Evolutionary conservation across 805 yeast species (phyloP), one percentile per base, ranked within the genome.

Genomic region (Candida loeiensis): DNA sequence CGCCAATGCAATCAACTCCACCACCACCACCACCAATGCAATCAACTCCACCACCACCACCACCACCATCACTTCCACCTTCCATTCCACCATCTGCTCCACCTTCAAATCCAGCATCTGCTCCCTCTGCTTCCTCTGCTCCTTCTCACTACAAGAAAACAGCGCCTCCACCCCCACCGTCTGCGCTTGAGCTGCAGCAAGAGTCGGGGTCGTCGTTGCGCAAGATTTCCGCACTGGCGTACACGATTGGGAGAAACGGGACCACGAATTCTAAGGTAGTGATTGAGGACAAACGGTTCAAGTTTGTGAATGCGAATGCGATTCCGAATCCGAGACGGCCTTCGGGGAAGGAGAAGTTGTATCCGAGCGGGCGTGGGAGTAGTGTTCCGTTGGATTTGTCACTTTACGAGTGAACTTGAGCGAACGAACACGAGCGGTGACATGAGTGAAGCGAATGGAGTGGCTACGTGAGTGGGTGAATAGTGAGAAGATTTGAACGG

Each of bases 311-410:
- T 56, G 72, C 75, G 13, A 61, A 65, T 31, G 83, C 87, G 17
- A 67, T 93, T 33, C 98, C 99, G 0, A 79, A 79, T 50, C 98
- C 99, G n/a, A 73, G 98, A 49, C 73, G 76, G 36, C 88, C 85
- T 54, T 79, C 76, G 38, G 46, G 40, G 21, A 54, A 47, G 13
- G 75, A 75, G 43, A 89, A 91, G 58, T 66, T 89, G 48, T 93
- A 93, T 64, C 96, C 98, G 13, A 86, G 96, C 63, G 98, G 98
- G 11, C 75, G 96, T 51, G 98, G 98, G 3, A 78, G 89, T 20
- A 85, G 95, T 24, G 93, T 90, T 26, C 97, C 97, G 1, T 64
- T 90, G 46, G 79, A 86, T 49, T 66, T 90, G 40, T 59, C 72
- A 39, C 22, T 22, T 25, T 36, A 31, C 25, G 24, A 15, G 11